phyloP scores from a whole-genome alignment of 345 rosid species.

The Lumnitzera racemosa region DNA sequence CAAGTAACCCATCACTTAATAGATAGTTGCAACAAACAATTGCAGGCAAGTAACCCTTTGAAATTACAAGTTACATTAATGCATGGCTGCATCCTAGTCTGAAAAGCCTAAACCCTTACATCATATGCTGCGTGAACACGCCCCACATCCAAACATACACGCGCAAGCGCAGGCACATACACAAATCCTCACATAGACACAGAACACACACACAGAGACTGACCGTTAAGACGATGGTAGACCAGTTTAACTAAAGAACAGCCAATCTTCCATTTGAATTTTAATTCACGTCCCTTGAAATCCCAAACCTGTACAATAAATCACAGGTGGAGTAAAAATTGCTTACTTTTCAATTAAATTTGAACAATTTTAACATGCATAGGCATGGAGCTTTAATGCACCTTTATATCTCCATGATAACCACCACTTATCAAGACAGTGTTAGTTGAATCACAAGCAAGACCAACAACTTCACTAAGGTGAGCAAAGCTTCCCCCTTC shows the following conservation, averaged over 20 bases:
- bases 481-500: conserved; percentile 55
- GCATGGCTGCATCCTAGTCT: too few species aligned
- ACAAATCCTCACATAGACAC: neutral
- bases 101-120: too few species aligned
- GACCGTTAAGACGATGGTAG: conserved; percentile 76
- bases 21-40: too few species aligned
- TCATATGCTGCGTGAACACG: too few species aligned
- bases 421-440: conserved; percentile 92
- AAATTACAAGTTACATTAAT: too few species aligned
- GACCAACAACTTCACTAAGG: conserved; percentile 76
- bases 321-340: neutral
- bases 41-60: too few species aligned
- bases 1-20: too few species aligned
- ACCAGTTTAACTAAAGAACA: conserved; percentile 67
- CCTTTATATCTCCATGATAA: conserved; percentile 87
- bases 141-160: neutral
- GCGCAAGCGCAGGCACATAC: neutral
- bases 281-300: conserved; percentile 64
- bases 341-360: neutral
- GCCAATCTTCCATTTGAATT: conserved; percentile 79
- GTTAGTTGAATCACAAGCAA: conserved; percentile 93
- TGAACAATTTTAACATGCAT: neutral
- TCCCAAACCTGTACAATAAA: conserved; percentile 72
- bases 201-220: neutral
- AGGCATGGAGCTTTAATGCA: conserved; percentile 6